Evolutionary conservation across 2,329 filamentous ascomycete genomes (phyloP), one percentile per base, ranked within the genome.

Genomic region (Colletotrichum sp.): DNA sequence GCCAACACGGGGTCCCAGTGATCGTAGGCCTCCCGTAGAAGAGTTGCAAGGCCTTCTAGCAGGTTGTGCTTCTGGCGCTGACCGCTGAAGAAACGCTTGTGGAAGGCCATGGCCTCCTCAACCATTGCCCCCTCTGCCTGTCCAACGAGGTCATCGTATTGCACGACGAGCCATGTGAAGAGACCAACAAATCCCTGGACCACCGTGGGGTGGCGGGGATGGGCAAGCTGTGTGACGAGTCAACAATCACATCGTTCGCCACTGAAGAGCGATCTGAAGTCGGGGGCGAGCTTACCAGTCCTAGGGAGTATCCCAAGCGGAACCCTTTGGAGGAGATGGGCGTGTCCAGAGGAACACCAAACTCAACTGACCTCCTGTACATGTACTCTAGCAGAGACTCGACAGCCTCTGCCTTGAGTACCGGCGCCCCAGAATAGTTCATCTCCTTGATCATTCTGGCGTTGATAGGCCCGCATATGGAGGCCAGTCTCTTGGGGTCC

Each of bases 161-260:
- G 76, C 5, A 79, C 78, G 5, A 79, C 78, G 25, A 79, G 71
- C 77, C 78, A 79, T 7, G 78, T 79, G 34, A 79, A 79, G 32
- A 79, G 76, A 15, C 72, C 77, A 9, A 79, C 78, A n/a, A 71
- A 79, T 7, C 76, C 74, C 27, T 78, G 78, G 12, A 78, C 73
- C 10, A 70, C 60, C 12, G 77, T 58, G 5, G 76, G 72, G 64
- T 79, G 77, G 28, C 68, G 66, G 27, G 78, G 78, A 52, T 79
- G 78, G 28, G 78, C 77, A 28, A 79, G 73, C 78, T 79, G 65
- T n/a, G 56, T 25, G 36, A 34, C 18, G 43, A 66, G 48, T 75
- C 48, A 73, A 65, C 55, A 61, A 60, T 52, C 36, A 15, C 34
- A 52, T 77, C 65, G 32, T 55, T 61, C 30, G 12, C 34, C 15